Evolutionary conservation across 2,329 filamentous ascomycete genomes (phyloP).

Genomic region (Fusarium poae): DNA sequence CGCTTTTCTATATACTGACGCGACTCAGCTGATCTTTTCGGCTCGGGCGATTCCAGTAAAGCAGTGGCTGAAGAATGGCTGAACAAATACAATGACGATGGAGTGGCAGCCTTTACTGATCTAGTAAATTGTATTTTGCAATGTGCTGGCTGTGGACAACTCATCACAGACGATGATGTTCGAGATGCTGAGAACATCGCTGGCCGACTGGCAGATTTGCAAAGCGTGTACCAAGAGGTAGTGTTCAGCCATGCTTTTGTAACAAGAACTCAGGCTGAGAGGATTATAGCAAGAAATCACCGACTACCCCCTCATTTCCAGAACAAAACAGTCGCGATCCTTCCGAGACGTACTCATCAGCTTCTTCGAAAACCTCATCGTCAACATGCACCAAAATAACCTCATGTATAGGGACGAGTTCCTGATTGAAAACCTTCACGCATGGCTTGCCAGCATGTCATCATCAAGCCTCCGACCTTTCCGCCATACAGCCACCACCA

Average conservation of each 20-base stretch:
- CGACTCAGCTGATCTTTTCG: conserved; percentile 71
- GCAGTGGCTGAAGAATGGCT: conserved; percentile 73
- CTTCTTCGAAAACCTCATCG: conserved; percentile 84
- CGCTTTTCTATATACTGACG: conserved; percentile 39
- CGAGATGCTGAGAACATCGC: conserved; percentile 89
- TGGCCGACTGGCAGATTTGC: conserved; percentile 83
- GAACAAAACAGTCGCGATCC: conserved; percentile 78
- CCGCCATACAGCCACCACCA: conserved; percentile 90
- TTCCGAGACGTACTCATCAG: conserved; percentile 83
- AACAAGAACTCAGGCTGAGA: conserved; percentile 47
- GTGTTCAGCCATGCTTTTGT: conserved; percentile 10
- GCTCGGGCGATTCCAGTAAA: conserved; percentile 67
- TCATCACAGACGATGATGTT: conserved; percentile 85
- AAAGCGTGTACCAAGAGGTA: conserved; percentile 86
- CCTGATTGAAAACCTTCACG: conserved; percentile 87
- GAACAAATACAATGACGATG: conserved; percentile 67
- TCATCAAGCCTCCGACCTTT: conserved; percentile 90
- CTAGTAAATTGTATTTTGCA: conserved; percentile 76
- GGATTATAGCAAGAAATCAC: conserved; percentile 74
- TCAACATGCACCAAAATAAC: conserved; percentile 83
- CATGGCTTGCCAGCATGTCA: conserved; percentile 93
- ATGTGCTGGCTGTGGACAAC: conserved; percentile 83
- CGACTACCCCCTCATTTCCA: conserved; percentile 92
- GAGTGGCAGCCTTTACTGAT: conserved; percentile 68
- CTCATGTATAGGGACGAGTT: conserved; percentile 81